A percentile compares a stretch with the other conserved stretches of the same genome.
These are phyloP conservation scores for Myxozyma sirexii DNA, from an alignment of 805 yeast species.

Conservation along the genomic window DNA sequence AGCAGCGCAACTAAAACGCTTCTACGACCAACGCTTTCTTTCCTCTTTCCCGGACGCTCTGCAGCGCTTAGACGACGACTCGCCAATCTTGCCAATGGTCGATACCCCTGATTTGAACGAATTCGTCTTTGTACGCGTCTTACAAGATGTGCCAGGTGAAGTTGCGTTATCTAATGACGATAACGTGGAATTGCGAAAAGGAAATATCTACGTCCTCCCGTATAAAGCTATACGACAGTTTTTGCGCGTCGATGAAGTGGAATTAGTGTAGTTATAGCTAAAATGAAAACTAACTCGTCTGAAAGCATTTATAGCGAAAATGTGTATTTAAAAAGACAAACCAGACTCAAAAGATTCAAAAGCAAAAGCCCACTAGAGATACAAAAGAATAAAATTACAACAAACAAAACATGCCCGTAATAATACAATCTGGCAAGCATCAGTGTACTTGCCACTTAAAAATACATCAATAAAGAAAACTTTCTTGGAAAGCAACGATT, in stretches of 20 bases:
- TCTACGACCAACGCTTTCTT: conserved; percentile 70
- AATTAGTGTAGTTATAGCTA: conserved; percentile 12
- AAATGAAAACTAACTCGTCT: neutral
- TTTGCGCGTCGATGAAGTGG: conserved; percentile 43
- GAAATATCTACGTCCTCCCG: conserved; percentile 75
- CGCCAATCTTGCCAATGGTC: conserved; percentile 72
- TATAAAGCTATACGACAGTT: conserved; percentile 56
- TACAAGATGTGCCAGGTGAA: conserved; percentile 45
- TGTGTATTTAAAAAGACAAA: neutral
- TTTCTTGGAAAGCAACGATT: neutral
- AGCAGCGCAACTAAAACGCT: conserved; percentile 45
- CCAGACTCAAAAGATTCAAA: neutral
- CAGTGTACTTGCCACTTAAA: neutral
- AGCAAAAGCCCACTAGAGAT: neutral
- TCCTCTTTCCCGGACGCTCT: conserved; percentile 66
- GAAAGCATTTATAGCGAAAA: neutral
- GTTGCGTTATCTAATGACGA: conserved; percentile 53
- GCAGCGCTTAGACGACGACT: conserved; percentile 74
- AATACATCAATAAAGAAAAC: neutral
- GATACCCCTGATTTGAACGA: conserved; percentile 72
- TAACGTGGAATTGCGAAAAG: conserved; percentile 57
- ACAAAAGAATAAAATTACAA: neutral
- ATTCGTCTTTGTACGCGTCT: conserved; percentile 73
- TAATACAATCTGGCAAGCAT: neutral
- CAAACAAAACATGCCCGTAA: neutral